A percentile compares a stretch with the other conserved stretches of the same genome.
phyloP scores from a whole-genome alignment of 1,284 basidiomycete genomes.

The Mycosarcoma maydis region DNA sequence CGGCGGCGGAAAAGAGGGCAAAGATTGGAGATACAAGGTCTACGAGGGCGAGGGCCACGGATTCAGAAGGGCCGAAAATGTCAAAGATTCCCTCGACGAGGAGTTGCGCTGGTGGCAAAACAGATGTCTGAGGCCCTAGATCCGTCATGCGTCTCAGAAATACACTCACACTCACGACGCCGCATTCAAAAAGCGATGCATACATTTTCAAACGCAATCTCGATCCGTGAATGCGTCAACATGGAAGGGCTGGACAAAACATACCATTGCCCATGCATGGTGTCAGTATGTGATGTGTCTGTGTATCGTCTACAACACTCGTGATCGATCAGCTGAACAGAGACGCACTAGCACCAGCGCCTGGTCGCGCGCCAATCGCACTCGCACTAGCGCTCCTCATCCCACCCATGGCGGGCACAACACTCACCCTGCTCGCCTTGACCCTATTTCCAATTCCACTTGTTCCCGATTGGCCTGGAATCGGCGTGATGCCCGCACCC shows the following conservation, averaged over 20 bases:
- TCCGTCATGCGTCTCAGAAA: too few species aligned
- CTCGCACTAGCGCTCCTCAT: background rate
- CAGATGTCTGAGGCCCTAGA: conserved; percentile 1
- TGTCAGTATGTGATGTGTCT: too few species aligned
- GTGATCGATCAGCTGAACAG: conserved; percentile 3
- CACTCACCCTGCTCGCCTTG: conserved; percentile 22
- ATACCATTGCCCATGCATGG: too few species aligned
- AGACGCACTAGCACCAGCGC: too few species aligned
- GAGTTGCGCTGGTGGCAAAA: conserved; percentile 29
- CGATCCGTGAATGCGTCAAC: too few species aligned
- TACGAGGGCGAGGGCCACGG: conserved; percentile 58
- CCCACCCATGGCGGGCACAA: background rate
- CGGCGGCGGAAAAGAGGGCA: conserved; percentile 14
- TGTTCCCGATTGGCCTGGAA: conserved; percentile 12
- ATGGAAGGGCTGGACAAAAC: too few species aligned
- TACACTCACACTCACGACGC: too few species aligned
- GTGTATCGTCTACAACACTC: too few species aligned
- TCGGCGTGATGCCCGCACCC: background rate
- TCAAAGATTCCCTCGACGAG: conserved; percentile 30
- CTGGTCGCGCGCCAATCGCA: too few species aligned
- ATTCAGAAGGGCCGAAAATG: conserved; percentile 25
- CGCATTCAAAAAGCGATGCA: too few species aligned
- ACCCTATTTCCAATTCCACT: conserved; percentile 26
- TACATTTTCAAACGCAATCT: too few species aligned
- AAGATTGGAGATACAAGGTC: conserved; percentile 43